phyloP scores from a whole-genome alignment of 2,329 filamentous ascomycete genomes.

The Sporothrix dimorphospora region DNA sequence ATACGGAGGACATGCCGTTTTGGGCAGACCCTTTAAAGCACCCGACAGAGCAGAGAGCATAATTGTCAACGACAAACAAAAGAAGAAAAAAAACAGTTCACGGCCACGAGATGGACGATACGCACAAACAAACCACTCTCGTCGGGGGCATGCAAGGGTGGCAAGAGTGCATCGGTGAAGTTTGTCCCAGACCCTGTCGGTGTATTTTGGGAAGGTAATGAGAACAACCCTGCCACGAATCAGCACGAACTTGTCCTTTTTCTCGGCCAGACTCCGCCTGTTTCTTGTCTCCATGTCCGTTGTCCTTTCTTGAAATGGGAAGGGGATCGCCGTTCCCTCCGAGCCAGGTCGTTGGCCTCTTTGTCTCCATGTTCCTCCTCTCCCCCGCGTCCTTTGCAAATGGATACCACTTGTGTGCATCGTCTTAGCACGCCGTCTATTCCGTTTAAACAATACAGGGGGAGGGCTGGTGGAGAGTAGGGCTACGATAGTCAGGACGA shows the following conservation, averaged over 20 bases:
- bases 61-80: neutral
- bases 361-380: neutral
- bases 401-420: neutral
- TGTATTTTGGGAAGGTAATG: neutral
- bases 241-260: neutral
- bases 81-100: neutral
- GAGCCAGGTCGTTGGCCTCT: neutral
- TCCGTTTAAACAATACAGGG: neutral
- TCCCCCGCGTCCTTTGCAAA: neutral
- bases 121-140: neutral
- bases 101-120: neutral
- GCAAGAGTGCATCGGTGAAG: neutral
- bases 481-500: neutral
- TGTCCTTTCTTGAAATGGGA: neutral
- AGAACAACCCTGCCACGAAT: neutral
- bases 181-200: neutral
- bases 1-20: neutral
- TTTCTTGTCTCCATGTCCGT: neutral
- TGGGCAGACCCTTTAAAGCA: neutral
- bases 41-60: neutral
- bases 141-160: neutral
- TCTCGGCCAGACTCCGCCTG: neutral
- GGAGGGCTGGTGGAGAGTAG: neutral
- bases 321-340: constrained; percentile 8
- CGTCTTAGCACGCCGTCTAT: neutral